Base-by-base conservation (phyloP, 805 yeast species). In the Lachancea quebecensis region DNA sequence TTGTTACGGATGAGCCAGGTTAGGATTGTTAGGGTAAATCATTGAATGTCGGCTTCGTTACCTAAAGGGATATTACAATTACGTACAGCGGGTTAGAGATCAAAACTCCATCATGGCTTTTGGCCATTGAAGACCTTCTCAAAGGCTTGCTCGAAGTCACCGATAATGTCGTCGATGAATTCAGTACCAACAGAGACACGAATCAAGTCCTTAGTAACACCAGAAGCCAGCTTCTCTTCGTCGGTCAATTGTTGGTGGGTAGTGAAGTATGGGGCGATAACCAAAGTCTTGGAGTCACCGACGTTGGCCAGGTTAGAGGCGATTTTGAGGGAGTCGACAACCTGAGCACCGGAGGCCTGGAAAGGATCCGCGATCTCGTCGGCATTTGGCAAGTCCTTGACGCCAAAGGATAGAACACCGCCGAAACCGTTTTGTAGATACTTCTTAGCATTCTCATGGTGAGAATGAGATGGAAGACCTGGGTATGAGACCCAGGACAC, bases 301-400 rank as follows among this genome's bases (percentile, higher is more conserved):
- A 91, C 97, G 60, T 91, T 91, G 41, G 99, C 98, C 63, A 93
- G 79, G 71, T 89, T 86, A 29, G 95, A 83, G 46, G 95, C 95
- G 47, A 93, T 69, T 67, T 87, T 78, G 67, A 93, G 78, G 56
- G 69, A 71, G 67, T 90, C 96, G 49, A 87, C 96, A 49, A 89
- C 87, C 56, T 73, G 76, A 44, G 91, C 90, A 56, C 95, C 88
- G 35, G 90, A 78, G 53, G 81, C 84, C 56, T 78, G 64, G 71
- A 85, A 86, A 51, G 80, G 82, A 49, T 73, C 71, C n/a, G 64
- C 59, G 54, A 70, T 70, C 16, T 77, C 78, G 33, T 70, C 77
- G 8, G 71, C 67, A 40, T 54, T 52, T 39, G 64, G 60, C 48
- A 79, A 65, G 43, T 76, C 78, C 67, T 88, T 85, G 49, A 90